Conservation (phyloP, 2,329 filamentous ascomycete species). For the Botrytis cinerea region DNA sequence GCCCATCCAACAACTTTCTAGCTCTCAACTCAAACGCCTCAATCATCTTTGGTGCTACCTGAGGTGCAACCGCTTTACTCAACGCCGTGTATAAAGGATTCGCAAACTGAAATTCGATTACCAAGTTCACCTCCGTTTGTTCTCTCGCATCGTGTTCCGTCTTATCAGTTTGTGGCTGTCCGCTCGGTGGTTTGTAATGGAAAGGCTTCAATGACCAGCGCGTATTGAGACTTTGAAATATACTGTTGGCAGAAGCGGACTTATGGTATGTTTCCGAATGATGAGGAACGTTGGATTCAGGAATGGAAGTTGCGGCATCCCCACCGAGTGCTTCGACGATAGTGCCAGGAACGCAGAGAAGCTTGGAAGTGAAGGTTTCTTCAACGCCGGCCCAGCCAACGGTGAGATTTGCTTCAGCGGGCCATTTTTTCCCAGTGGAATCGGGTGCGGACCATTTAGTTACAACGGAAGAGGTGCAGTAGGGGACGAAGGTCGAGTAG, state of each 20-base stretch:
- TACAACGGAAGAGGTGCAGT: conserved; percentile 76
- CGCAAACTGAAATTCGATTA: conserved; percentile 79
- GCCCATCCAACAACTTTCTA: conserved; percentile 52
- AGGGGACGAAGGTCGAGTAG: conserved; percentile 88
- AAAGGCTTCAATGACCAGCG: conserved; percentile 65
- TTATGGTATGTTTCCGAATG: conserved; percentile 46
- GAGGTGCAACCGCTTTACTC: conserved; percentile 78
- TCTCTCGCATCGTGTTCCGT: conserved; percentile 41
- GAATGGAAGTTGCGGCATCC: conserved; percentile 50
- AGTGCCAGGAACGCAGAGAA: conserved; percentile 73
- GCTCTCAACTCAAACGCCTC: conserved; percentile 88
- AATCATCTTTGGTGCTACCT: conserved; percentile 86
- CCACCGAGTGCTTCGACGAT: conserved; percentile 79
- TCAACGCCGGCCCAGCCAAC: conserved; percentile 83
- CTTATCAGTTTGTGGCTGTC: conserved; percentile 40
- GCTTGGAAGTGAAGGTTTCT: conserved; percentile 78
- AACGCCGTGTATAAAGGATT: conserved; percentile 87
- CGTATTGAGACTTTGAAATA: conserved; percentile 70
- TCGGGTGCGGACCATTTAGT: conserved; percentile 68
- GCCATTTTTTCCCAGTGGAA: conserved; percentile 55
- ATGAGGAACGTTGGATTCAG: conserved; percentile 43
- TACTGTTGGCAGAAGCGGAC: conserved; percentile 47
- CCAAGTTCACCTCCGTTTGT: conserved; percentile 73
- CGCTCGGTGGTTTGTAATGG: conserved; percentile 48
- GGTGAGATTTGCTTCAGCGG: conserved; percentile 74